Evolutionary conservation across 2,329 filamentous ascomycete species (phyloP).

Genomic region (Geosmithia morbida): DNA sequence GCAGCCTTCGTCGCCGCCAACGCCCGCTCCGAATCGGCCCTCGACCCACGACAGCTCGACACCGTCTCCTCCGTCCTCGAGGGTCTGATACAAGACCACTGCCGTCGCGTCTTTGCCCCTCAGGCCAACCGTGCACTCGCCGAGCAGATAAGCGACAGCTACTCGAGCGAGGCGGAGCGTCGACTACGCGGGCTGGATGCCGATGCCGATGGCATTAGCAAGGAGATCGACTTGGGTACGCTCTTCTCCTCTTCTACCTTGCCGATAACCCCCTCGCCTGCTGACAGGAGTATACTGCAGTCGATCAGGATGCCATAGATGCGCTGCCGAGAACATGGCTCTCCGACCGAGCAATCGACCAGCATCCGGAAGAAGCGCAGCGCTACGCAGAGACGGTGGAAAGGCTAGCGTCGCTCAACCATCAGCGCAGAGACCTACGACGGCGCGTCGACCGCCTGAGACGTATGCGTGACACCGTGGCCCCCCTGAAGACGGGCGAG

Average conservation of each 20-base stretch:
- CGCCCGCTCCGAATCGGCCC: constrained; percentile 20
- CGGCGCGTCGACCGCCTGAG: constrained; percentile 31
- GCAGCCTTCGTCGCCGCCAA: constrained; percentile 35
- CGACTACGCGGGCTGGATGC: constrained; percentile 16
- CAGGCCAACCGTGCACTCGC: constrained; percentile 58
- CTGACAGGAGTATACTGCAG: constrained; percentile 11
- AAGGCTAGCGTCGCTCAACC: constrained; percentile 33
- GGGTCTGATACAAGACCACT: constrained; percentile 48
- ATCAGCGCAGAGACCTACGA: constrained; percentile 15
- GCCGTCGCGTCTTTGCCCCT: constrained; percentile 48
- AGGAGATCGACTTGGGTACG: constrained; percentile 29
- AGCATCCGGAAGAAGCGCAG: constrained; percentile 29
- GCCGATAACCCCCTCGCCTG: too few relatives aligned
- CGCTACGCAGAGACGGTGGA: constrained; percentile 36
- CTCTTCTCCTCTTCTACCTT: not conserved
- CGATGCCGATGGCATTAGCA: constrained; percentile 19
- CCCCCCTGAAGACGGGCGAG: constrained; percentile 18
- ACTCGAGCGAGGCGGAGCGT: constrained; percentile 32
- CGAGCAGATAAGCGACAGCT: constrained; percentile 56
- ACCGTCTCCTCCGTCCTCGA: constrained; percentile 46
- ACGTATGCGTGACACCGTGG: constrained; percentile 33
- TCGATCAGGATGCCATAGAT: constrained; percentile 25
- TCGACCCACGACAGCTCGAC: constrained; percentile 36
- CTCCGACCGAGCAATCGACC: constrained; percentile 17
- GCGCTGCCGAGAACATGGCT: constrained; percentile 33